Conservation (phyloP, 1,284 basidiomycete genomes). For the Rhodofomes roseus region DNA sequence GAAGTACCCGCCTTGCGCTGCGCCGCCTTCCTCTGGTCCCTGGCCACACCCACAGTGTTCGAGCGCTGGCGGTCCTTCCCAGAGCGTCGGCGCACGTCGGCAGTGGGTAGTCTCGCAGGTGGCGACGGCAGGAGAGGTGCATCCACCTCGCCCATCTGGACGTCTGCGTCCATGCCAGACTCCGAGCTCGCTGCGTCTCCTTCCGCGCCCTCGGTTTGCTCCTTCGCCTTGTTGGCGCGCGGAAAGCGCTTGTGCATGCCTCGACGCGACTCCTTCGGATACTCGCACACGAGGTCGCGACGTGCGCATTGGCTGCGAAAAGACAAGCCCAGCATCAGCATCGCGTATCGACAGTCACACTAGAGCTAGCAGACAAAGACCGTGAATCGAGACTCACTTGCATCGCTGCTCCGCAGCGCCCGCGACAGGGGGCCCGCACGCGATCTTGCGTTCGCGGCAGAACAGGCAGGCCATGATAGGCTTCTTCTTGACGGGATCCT, state of each 20-base stretch:
- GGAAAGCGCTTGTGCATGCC: slow-evolving; percentile 44
- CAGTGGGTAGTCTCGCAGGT: too few species aligned
- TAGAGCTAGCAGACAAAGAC: background rate
- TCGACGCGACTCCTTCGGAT: slow-evolving; percentile 49
- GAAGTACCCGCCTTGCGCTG: background rate
- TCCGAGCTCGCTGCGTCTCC: too few species aligned
- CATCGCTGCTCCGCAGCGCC: slow-evolving; percentile 26
- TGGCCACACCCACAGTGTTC: background rate
- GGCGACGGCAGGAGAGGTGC: too few species aligned
- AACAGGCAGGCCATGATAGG: slow-evolving; percentile 37
- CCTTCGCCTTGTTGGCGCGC: slow-evolving; percentile 21
- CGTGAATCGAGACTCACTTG: slow-evolving; percentile 26
- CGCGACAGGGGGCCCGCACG: slow-evolving; percentile 31
- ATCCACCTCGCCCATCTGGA: background rate
- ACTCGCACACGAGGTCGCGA: slow-evolving; percentile 43
- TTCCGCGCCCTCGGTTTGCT: slow-evolving; percentile 11
- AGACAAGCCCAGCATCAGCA: background rate
- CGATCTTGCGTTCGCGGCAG: slow-evolving; percentile 38
- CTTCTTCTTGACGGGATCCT: slow-evolving; percentile 28
- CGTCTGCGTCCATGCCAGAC: background rate
- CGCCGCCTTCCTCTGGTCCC: background rate
- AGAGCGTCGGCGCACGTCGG: background rate
- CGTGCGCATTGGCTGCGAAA: slow-evolving; percentile 44
- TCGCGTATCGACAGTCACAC: too few species aligned
- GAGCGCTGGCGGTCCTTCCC: background rate